Base-by-base conservation (phyloP, 23 red algal species). In the Gracilariopsis chorda region DNA sequence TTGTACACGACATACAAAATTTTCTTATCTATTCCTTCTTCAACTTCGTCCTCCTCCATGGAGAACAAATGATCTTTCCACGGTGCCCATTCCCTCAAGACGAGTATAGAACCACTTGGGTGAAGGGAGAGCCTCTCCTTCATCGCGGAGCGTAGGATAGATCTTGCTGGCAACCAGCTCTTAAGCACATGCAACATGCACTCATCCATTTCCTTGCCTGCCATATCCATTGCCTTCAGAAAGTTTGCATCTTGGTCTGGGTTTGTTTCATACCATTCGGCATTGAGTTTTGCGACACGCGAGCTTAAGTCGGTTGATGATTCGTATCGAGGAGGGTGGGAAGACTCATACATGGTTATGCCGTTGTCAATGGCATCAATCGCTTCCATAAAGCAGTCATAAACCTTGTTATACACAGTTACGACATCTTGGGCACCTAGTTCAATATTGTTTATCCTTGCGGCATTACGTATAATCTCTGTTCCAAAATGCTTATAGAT, bases 401-500 rank as follows among this genome's bases (percentile, higher is more conserved):
- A 99, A 7, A 99, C 83, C 36, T 94, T 90, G 30, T 62, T 51
- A 55, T 91, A 99, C 10, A 99, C 46, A n/a, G 76, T 17, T 29
- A 46, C 74, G 33, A 89, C 24, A 35, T 82, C 62, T 4, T 95
- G 93, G 6, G 48, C 56, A 0, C 59, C 33, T 24, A 48, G 23
- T 45, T 61, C 28, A 27, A 86, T 23, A 27, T 63, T 64, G 42
- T 58, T 65, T 2, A 60, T 19, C 1, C 52, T 45, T 25, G 82
- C 46, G 2, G 94, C 70, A 61, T 46, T 24, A 33, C 46, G 51
- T 12, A 98, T 63, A 13, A 96, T 73, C 34, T 99, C 90, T n/a
- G 53, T 32, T 23, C 97, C 97, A 86, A 91, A 96, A 80, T 99
- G 97, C 72, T 99, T 99, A 90, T 96, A 99, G 14, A 99, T 88